phyloP scores from a whole-genome alignment of 139 green algal genomes.

The Dunaliella primolecta region DNA sequence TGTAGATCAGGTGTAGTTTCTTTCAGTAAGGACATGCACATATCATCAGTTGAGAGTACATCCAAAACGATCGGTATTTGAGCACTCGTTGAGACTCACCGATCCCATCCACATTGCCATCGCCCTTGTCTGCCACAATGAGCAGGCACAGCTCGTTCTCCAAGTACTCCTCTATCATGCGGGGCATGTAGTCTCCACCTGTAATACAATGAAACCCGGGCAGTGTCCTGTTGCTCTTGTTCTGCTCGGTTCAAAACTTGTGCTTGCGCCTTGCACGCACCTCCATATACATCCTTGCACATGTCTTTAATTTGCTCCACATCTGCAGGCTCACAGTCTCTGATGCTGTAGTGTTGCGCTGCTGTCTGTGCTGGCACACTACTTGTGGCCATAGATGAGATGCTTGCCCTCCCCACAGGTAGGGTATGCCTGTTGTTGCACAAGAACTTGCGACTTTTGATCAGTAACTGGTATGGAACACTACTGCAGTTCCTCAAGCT shows the following conservation, averaged over 20 bases:
- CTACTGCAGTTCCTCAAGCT: background rate
- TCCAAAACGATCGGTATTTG: no score
- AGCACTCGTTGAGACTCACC: no score
- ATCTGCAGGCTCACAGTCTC: background rate
- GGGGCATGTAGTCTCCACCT: background rate
- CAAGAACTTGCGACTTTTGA: background rate
- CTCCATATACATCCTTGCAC: background rate
- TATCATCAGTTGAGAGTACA: no score
- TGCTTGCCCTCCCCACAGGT: no score
- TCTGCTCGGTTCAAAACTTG: background rate
- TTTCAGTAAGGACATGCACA: no score
- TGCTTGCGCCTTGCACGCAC: background rate
- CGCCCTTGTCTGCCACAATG: constrained; percentile 3
- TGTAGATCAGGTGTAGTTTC: no score
- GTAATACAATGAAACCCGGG: background rate
- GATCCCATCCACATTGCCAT: background rate
- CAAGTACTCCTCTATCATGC: background rate
- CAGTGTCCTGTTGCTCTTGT: no score
- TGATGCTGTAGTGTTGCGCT: background rate
- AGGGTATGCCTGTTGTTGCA: no score
- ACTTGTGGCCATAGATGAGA: no score
- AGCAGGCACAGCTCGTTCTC: background rate
- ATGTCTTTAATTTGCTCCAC: background rate
- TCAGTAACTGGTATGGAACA: background rate
- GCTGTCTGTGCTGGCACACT: background rate